These are phyloP conservation scores for Lepidium africanum DNA, from an alignment of 345 rosid genomes.

Conservation along the genomic window DNA sequence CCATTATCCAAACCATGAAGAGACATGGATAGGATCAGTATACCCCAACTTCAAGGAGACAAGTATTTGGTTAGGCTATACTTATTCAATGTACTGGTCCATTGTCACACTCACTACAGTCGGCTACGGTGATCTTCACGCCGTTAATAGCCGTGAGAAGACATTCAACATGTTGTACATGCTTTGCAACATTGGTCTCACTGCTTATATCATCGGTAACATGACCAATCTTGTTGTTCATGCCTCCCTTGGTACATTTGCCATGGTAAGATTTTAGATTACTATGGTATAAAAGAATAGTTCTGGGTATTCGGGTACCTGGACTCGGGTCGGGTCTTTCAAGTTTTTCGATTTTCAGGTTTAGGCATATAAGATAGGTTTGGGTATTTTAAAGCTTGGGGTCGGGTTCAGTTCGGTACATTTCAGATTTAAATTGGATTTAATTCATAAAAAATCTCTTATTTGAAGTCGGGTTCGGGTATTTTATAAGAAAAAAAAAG, in stretches of 20 bases:
- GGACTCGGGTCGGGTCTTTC: too few species aligned
- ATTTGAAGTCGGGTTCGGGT: too few species aligned
- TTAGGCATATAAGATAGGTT: too few species aligned
- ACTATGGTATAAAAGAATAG: too few species aligned
- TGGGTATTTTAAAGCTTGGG: too few species aligned
- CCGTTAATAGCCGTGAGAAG: conserved; percentile 63
- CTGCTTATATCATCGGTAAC: conserved; percentile 83
- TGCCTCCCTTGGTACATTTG: conserved; percentile 51
- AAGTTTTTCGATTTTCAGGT: too few species aligned
- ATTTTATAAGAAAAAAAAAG: too few species aligned
- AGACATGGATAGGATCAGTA: conserved; percentile 70
- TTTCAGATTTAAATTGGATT: too few species aligned
- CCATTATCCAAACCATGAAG: conserved; percentile 29
- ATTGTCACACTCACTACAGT: conserved; percentile 85
- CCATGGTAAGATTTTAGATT: conserved; percentile 38
- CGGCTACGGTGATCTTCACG: conserved; percentile 86
- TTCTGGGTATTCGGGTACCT: too few species aligned
- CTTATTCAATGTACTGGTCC: conserved; percentile 92
- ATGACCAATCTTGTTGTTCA: conserved; percentile 95
- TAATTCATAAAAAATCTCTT: too few species aligned
- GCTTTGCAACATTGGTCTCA: conserved; percentile 88
- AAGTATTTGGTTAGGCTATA: conserved; percentile 81
- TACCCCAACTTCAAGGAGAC: conserved; percentile 50
- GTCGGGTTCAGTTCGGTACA: too few species aligned
- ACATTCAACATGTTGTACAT: conserved; percentile 71